Evolutionary conservation across 1,139 yeast genomes (phyloP).

Genomic region (Blastobotrys petasosporus): DNA sequence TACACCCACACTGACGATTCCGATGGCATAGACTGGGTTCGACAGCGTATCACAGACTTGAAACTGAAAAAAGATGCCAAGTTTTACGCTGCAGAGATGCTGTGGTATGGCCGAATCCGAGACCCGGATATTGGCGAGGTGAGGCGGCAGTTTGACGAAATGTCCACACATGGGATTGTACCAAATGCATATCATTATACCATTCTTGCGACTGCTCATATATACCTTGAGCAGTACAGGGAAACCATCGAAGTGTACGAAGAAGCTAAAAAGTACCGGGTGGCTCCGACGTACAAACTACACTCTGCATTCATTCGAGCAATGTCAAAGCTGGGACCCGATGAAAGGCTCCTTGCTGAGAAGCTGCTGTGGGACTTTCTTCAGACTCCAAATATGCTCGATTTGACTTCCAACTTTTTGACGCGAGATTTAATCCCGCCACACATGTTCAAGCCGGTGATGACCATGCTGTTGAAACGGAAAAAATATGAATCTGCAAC

Average conservation of each 20-base stretch:
- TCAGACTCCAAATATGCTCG: conserved; percentile 17
- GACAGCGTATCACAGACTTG: too few relatives aligned
- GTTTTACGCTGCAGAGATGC: too few relatives aligned
- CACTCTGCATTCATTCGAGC: conserved; percentile 21
- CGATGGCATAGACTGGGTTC: too few relatives aligned
- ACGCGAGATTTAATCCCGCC: conserved; percentile 25
- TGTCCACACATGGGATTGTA: conserved; percentile 14
- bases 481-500: conserved; percentile 4
- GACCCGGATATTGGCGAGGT: conserved; percentile 16
- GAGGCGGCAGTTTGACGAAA: conserved; percentile 18
- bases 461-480: conserved; percentile 12
- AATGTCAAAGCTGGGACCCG: conserved; percentile 8
- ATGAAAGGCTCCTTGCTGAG: background rate
- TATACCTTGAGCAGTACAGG: conserved; percentile 6
- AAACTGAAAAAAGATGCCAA: too few relatives aligned
- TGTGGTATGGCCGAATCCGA: background rate
- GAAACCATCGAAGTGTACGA: conserved; percentile 13
- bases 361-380: conserved; percentile 4
- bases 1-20: background rate
- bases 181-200: conserved; percentile 27
- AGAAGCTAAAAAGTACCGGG: conserved; percentile 16
- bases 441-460: conserved; percentile 20
- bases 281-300: conserved; percentile 24
- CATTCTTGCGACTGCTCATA: conserved; percentile 22
- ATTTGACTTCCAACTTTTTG: conserved; percentile 22